Conservation (phyloP, 1,284 basidiomycete species). For the Papiliotrema terrestris region DNA sequence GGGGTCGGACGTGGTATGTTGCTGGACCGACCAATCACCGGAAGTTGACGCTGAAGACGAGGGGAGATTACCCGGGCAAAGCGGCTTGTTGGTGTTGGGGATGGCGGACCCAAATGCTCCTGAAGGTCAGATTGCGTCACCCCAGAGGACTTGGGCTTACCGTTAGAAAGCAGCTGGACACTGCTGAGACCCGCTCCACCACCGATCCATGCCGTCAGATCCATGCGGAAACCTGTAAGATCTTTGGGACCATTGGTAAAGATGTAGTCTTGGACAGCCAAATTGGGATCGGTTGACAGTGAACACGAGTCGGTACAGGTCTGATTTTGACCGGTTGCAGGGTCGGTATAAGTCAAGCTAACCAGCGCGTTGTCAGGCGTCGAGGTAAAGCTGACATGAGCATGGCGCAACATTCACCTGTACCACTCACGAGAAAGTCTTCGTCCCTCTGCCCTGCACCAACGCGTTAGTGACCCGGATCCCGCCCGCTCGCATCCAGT, state of each 20-base stretch:
- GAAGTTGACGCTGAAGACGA: slow-evolving; percentile 58
- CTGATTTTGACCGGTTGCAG: slow-evolving; percentile 63
- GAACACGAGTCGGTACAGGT: slow-evolving; percentile 72
- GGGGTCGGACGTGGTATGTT: slow-evolving; percentile 66
- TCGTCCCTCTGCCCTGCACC: slow-evolving; percentile 71
- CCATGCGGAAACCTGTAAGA: slow-evolving; percentile 67
- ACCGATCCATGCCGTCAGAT: slow-evolving; percentile 72
- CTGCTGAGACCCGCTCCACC: slow-evolving; percentile 77
- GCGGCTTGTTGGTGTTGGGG: slow-evolving; percentile 61
- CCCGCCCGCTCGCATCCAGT: slow-evolving; percentile 60
- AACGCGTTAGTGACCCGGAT: slow-evolving; percentile 90
- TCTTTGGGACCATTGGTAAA: slow-evolving; percentile 64
- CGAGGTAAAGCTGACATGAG: slow-evolving; percentile 63
- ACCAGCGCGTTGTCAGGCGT: slow-evolving; percentile 83
- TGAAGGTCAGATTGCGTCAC: slow-evolving; percentile 3
- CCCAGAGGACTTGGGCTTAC: slow-evolving; percentile 42
- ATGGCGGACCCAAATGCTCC: slow-evolving; percentile 65
- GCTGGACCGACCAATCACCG: slow-evolving; percentile 65
- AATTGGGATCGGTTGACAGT: slow-evolving; percentile 64
- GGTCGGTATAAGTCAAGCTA: slow-evolving; percentile 73
- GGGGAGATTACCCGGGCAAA: slow-evolving; percentile 69
- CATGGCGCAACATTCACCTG: not conserved
- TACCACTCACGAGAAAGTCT: slow-evolving; percentile 68
- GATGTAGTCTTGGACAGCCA: slow-evolving; percentile 62
- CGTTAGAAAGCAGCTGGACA: slow-evolving; percentile 83